Base-by-base conservation (phyloP, 805 yeast species). In the Allodekkera sacchari region DNA sequence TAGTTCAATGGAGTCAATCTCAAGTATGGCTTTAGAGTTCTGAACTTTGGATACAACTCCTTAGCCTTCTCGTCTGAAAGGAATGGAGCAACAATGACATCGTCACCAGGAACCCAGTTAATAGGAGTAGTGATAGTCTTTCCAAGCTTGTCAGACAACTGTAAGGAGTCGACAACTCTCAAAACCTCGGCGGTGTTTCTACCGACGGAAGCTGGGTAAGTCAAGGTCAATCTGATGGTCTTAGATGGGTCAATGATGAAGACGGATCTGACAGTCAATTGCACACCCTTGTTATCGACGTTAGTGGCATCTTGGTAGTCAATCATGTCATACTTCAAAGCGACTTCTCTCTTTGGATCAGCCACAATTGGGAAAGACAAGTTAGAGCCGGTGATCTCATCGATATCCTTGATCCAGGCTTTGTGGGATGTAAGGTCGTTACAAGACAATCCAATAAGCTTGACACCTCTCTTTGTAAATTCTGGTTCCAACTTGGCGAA, bases 161-260 rank as follows among this genome's bases (percentile, higher is more conserved):
- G 84, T 47, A 79, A 64, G 15, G 84, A 75, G 53, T 78, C 85
- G 43, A 78, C 63, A 27, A 73, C 80, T 56, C 87, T 63, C 50
- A 79, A 64, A 25, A 78, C 74, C 53, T 78, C 87, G 31, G 83
- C 79, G 16, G 85, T 74, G 66, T 78, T 78, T 63, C 87, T 67
- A 41, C 87, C 85, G 24, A 80, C 71, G 8, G 83, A 73, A 25
- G 84, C 80, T 24, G 85, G 87, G 55, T 78, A 79, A 16, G 83
- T 60, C 55, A 79, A 61, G 36, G 65, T 71, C 48, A 77, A 61
- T 55, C 85, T 64, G 36, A 78, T 64, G 43, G 66, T 74, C 57
- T 77, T 75, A 35, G 61, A 52, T 36, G 83, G 83, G 55, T 78
- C 85, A 52, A 79, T 77, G 46, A 78, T 65, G 53, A 77, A 77